phyloP scores from a whole-genome alignment of 768 basidiomycete species.

The Clitopilus passeckerianus region DNA sequence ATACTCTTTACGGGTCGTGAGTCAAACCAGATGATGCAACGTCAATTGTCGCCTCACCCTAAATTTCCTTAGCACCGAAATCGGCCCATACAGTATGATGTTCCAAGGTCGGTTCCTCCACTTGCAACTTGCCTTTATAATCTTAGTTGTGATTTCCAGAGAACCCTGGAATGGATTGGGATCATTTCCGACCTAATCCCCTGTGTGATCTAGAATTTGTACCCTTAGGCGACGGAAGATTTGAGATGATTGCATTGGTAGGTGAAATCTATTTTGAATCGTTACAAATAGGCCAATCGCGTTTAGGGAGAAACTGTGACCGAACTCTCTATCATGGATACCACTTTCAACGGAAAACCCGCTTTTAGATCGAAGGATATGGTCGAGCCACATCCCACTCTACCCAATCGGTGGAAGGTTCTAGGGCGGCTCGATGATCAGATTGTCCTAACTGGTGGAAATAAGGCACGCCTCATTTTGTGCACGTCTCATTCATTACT shows the following conservation, averaged over 20 bases:
- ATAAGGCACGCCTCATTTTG: conserved; percentile 24
- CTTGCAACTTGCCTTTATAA: not conserved
- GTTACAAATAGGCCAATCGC: not conserved
- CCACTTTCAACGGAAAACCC: conserved; percentile 25
- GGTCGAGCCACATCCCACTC: conserved; percentile 33
- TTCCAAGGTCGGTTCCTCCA: conserved; percentile 6
- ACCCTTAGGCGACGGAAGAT: conserved; percentile 3
- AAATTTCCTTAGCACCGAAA: conserved; percentile 12
- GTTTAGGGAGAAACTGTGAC: not conserved
- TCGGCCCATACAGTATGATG: conserved; percentile 6
- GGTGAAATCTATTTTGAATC: no score
- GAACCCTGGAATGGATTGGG: conserved; percentile 4
- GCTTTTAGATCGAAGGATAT: conserved; percentile 37
- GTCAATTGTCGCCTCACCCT: not conserved
- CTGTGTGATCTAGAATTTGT: conserved; percentile 3
- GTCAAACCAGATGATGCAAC: not conserved
- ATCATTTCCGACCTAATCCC: conserved; percentile 5
- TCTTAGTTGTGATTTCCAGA: conserved; percentile 1
- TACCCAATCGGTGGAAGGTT: conserved; percentile 28
- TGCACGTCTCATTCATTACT: not conserved
- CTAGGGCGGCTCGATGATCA: conserved; percentile 34
- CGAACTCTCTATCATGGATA: conserved; percentile 17
- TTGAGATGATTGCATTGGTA: conserved; percentile 5
- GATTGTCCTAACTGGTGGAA: conserved; percentile 36
- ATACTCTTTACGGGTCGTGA: conserved; percentile 29